phyloP scores from a whole-genome alignment of 495 filamentous ascomycete species.

The Podospora appendiculata region DNA sequence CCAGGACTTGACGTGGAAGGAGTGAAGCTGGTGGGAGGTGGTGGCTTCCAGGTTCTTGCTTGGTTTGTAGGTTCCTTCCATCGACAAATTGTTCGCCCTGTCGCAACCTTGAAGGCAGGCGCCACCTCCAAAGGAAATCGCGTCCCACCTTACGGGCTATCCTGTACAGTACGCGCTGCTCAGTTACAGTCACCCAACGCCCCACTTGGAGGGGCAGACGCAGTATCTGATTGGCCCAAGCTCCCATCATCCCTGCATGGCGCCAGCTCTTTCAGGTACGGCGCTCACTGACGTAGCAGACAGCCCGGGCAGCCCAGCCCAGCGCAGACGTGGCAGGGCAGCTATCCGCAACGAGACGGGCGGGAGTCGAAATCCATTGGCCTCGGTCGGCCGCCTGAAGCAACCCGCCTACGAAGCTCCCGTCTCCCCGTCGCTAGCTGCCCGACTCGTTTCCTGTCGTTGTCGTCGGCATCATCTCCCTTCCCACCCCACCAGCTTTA shows the following conservation, averaged over 20 bases:
- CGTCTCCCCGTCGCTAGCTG: too few species aligned
- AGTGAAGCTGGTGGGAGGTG: background rate
- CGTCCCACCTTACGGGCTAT: conserved; percentile 1
- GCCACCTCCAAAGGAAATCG: conserved; percentile 1
- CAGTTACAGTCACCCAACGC: background rate
- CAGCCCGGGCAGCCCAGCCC: background rate
- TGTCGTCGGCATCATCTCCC: too few species aligned
- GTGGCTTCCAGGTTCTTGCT: background rate
- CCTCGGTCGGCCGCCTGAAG: too few species aligned
- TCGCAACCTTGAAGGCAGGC: background rate
- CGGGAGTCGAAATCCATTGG: too few species aligned
- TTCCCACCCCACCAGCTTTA: too few species aligned
- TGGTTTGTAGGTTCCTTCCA: background rate
- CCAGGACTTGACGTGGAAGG: too few species aligned
- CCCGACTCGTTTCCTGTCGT: too few species aligned
- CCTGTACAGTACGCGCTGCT: too few species aligned
- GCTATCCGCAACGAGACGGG: too few species aligned
- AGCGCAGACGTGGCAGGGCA: background rate
- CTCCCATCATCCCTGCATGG: background rate
- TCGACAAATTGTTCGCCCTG: background rate
- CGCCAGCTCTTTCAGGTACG: too few species aligned
- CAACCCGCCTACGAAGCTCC: too few species aligned
- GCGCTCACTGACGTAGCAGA: background rate
- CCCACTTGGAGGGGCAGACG: conserved; percentile 10
- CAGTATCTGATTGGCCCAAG: conserved; percentile 21